These are phyloP conservation scores for Cyanidiococcus yangmingshanensis DNA, from an alignment of 23 red algal species.

Conservation along the genomic window DNA sequence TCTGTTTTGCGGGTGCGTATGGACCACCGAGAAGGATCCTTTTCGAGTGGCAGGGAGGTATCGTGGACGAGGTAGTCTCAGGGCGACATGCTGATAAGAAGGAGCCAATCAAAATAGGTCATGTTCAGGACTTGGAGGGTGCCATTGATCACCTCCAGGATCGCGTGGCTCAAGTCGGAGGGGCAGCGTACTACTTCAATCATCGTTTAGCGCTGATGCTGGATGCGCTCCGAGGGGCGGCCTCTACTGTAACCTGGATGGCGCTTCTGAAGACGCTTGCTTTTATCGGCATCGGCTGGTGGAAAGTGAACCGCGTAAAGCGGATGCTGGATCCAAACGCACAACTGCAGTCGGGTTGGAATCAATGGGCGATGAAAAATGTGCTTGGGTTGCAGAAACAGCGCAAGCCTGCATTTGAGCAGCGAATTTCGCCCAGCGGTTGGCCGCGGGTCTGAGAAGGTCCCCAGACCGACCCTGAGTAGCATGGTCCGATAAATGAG, in stretches of 20 bases:
- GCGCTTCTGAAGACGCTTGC: constrained; percentile 13
- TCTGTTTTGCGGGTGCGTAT: constrained; percentile 16
- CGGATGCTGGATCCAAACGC: constrained; percentile 17
- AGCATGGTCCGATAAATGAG: too few species aligned
- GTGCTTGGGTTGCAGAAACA: not conserved
- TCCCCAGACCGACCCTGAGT: too few species aligned
- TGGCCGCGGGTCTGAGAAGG: not conserved
- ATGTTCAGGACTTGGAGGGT: not conserved
- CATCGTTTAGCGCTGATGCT: constrained; percentile 11
- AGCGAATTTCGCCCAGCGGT: not conserved
- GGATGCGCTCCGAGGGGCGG: not conserved
- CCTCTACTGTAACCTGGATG: not conserved
- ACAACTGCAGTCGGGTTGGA: not conserved
- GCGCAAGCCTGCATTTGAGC: not conserved
- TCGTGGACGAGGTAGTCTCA: constrained; percentile 11
- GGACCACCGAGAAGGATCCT: constrained; percentile 5
- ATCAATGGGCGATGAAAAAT: not conserved
- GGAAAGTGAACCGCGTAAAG: constrained; percentile 15
- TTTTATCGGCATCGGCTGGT: not conserved
- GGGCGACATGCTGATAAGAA: not conserved
- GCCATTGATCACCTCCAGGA: constrained; percentile 6
- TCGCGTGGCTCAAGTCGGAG: constrained; percentile 1
- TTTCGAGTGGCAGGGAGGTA: constrained; percentile 12
- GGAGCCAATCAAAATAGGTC: constrained; percentile 11
- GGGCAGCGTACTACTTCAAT: constrained; percentile 1